Evolutionary conservation across 805 yeast species (phyloP), one percentile per base, ranked within the genome.

Genomic region (Yarrowia sp.): DNA sequence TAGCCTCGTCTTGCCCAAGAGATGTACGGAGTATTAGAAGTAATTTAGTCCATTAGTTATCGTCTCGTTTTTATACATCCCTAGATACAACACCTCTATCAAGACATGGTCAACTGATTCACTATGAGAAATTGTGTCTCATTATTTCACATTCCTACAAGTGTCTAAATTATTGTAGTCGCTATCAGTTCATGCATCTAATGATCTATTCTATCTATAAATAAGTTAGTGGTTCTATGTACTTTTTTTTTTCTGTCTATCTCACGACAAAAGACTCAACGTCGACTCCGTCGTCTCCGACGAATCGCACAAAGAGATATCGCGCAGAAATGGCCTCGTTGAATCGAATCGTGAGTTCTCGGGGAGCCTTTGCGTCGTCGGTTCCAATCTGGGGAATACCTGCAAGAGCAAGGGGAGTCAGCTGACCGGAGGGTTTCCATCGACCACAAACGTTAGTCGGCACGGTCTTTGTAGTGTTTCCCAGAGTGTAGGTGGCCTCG

Each of bases 251-350:
- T 11, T 38, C 10, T 32, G 15, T 41, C 46, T 36, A 59, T 59
- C 65, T 32, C 16, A 45, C 65, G n/a, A 36, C 65, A 19, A 59
- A 43, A 19, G 65, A 59, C 65, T 59, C 65, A 9, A 59, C 22
- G 50, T 59, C 65, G 10, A 59, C 65, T 7, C 65, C 65, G 16
- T 45, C 65, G 26, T 59, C 65, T 12, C 65, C 65, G 19, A 59
- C 32, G 35, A 59, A 59, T 36, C 65, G 40, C 8, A 59, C 50
- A 35, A 15, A 59, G 35, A 59, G 65, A 14, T 59, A 59, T 12
- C 35, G 32, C 3, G 65, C 41, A 12, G 65, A 59, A 35, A 59
- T 45, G 35, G 52, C 50, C 52, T 59, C 52, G 43, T 12, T 35
- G 16, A 59, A 16, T 14, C 65, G 50, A 35, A 59, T 15, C 5